A percentile compares a stretch with the other conserved stretches of the same genome.
phyloP scores from a whole-genome alignment of 495 filamentous ascomycete species.

The Trichocladium uniseriatum region DNA sequence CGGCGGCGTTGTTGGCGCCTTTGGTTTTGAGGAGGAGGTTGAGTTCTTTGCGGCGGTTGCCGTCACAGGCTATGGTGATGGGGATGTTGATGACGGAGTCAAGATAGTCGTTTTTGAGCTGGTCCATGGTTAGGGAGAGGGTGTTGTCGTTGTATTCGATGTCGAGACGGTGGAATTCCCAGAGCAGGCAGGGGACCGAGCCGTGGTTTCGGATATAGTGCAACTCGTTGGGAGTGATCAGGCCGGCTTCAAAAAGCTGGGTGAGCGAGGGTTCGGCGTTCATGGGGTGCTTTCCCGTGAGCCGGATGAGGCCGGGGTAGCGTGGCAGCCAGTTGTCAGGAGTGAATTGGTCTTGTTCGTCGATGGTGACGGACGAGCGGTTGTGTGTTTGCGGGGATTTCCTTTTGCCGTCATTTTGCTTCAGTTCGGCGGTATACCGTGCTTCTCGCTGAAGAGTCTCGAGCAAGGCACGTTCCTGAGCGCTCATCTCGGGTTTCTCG shows the following conservation, averaged over 20 bases:
- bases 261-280: constrained; percentile 8
- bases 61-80: constrained; percentile 11
- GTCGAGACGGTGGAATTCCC: constrained; percentile 16
- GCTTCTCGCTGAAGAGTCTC: neutral
- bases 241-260: constrained; percentile 3
- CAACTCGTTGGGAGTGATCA: constrained; percentile 15
- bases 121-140: constrained; percentile 9
- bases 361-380: constrained; percentile 14
- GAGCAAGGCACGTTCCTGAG: constrained; percentile 10
- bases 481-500: neutral
- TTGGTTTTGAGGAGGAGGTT: constrained; percentile 14
- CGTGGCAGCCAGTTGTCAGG: constrained; percentile 16
- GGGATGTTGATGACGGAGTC: constrained; percentile 16
- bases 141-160: neutral
- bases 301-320: constrained; percentile 6
- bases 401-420: constrained; percentile 9
- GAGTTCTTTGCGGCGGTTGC: constrained; percentile 15
- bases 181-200: constrained; percentile 11
- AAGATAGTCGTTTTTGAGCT: constrained; percentile 6
- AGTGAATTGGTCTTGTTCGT: constrained; percentile 16
- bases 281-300: constrained; percentile 13
- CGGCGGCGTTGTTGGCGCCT: constrained; percentile 14
- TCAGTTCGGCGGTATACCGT: neutral
- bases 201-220: constrained; percentile 14
- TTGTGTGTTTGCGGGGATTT: constrained; percentile 10